Percentiles rank a stretch among this genome's conserved stretches.
Conservation (phyloP, 2,329 filamentous ascomycete species). For the Lachnellula cervina region DNA sequence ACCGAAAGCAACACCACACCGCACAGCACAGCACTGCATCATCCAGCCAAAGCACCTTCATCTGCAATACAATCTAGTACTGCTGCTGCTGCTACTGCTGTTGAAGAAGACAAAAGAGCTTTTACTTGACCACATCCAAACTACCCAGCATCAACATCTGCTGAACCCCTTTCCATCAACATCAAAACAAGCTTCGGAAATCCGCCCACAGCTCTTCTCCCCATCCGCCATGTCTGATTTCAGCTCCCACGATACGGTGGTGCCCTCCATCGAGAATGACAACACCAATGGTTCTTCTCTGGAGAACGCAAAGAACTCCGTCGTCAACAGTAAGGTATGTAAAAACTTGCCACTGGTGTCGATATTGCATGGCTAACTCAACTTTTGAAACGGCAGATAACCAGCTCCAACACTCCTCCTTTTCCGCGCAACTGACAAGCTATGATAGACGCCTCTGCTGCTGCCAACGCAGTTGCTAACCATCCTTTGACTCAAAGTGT, state of each 20-base stretch:
- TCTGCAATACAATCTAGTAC: not conserved
- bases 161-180: not conserved
- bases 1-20: constrained; percentile 4
- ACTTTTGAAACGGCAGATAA: constrained; percentile 21
- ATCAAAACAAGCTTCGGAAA: constrained; percentile 1
- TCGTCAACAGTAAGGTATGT: constrained; percentile 27
- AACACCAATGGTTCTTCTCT: constrained; percentile 11
- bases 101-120: not conserved
- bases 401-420: constrained; percentile 18
- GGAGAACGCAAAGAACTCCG: constrained; percentile 22
- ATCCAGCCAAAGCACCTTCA: constrained; percentile 3
- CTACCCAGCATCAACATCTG: not conserved
- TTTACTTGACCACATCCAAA: not conserved
- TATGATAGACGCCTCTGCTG: constrained; percentile 27
- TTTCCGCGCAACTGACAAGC: constrained; percentile 18
- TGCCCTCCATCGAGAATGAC: constrained; percentile 24
- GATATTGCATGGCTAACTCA: constrained; percentile 17
- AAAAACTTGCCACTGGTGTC: not conserved
- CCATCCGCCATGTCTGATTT: constrained; percentile 20
- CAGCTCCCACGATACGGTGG: constrained; percentile 14
- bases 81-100: not conserved
- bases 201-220: constrained; percentile 6
- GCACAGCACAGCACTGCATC: not conserved
- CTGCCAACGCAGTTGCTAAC: constrained; percentile 29
- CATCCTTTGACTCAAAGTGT: constrained; percentile 31